Conservation (phyloP, 2,329 filamentous ascomycete genomes). For the Periconia sp. region DNA sequence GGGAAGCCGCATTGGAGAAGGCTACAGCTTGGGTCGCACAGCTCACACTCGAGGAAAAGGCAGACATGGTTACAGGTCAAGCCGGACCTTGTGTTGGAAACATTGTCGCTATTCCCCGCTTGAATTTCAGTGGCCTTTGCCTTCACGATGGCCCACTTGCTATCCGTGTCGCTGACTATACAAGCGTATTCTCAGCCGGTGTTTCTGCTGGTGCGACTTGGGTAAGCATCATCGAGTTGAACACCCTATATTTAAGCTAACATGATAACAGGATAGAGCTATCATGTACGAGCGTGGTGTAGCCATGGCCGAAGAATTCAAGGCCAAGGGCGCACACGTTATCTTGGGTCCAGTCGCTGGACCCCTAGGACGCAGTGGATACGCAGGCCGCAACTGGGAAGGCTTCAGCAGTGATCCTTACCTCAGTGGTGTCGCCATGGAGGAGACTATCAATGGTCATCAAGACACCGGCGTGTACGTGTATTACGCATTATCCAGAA, state of each 20-base stretch:
- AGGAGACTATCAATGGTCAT: slow-evolving; percentile 41
- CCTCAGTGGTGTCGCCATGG: slow-evolving; percentile 44
- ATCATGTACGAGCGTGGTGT: slow-evolving; percentile 38
- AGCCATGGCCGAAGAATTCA: slow-evolving; percentile 35
- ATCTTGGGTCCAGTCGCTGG: slow-evolving; percentile 54
- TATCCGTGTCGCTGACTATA: slow-evolving; percentile 30
- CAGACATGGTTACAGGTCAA: slow-evolving; percentile 38
- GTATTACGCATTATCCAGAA: too few species aligned
- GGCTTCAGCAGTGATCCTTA: slow-evolving; percentile 46
- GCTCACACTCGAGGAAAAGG: slow-evolving; percentile 37
- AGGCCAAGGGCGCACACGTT: slow-evolving; percentile 43
- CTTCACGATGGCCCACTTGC: slow-evolving; percentile 44
- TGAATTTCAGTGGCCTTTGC: slow-evolving; percentile 45
- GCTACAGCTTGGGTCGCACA: slow-evolving; percentile 35
- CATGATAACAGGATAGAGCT: slow-evolving; percentile 24
- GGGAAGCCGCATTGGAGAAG: slow-evolving; percentile 34
- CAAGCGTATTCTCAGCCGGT: slow-evolving; percentile 42
- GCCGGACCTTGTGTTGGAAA: slow-evolving; percentile 38
- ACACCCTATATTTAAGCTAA: not conserved
- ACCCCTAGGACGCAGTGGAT: slow-evolving; percentile 44
- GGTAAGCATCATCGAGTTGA: slow-evolving; percentile 4
- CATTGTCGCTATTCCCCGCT: slow-evolving; percentile 38
- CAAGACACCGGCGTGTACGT: slow-evolving; percentile 45
- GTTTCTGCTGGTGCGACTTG: slow-evolving; percentile 45
- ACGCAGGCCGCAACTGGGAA: slow-evolving; percentile 48